A percentile compares a stretch with the other conserved stretches of the same genome.
These are phyloP conservation scores for Hymenoscyphus scutula DNA, from an alignment of 2,329 filamentous ascomycete species.

Conservation along the genomic window DNA sequence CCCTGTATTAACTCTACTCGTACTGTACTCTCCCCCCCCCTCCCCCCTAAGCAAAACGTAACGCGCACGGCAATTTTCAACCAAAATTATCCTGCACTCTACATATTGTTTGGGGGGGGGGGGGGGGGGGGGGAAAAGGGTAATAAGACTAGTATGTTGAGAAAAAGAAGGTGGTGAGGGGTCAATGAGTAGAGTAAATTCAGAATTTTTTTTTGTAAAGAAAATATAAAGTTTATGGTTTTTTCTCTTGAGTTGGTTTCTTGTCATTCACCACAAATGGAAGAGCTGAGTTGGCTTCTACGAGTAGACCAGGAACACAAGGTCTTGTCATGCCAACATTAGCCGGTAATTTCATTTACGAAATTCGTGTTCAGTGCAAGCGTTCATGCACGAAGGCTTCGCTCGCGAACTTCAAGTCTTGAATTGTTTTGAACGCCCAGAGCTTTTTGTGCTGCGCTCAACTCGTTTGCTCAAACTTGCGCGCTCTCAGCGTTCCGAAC, in stretches of 20 bases:
- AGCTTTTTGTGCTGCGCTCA: neutral
- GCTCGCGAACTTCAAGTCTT: neutral
- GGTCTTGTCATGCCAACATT: neutral
- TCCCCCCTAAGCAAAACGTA: too few species aligned
- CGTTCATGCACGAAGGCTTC: neutral
- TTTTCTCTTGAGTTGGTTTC: neutral
- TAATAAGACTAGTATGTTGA: too few species aligned
- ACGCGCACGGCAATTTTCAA: too few species aligned
- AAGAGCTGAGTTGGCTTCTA: too few species aligned
- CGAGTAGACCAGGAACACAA: neutral
- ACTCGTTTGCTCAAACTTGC: neutral
- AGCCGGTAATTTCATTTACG: neutral
- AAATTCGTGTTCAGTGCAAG: neutral
- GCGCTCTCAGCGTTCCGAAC: constrained; percentile 6
- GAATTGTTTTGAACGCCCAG: neutral
- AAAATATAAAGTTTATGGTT: neutral
- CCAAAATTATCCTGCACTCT: too few species aligned
- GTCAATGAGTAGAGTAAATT: too few species aligned
- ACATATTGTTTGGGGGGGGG: too few species aligned
- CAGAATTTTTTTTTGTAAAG: too few species aligned
- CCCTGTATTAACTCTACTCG: too few species aligned
- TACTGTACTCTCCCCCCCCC: too few species aligned
- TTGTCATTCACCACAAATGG: neutral
- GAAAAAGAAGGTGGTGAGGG: too few species aligned
- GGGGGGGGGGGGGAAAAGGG: too few species aligned